Percentiles rank a stretch among this genome's conserved stretches.
Conservation (phyloP, 352 stramenopile genomes). For the Phytophthora cajani region DNA sequence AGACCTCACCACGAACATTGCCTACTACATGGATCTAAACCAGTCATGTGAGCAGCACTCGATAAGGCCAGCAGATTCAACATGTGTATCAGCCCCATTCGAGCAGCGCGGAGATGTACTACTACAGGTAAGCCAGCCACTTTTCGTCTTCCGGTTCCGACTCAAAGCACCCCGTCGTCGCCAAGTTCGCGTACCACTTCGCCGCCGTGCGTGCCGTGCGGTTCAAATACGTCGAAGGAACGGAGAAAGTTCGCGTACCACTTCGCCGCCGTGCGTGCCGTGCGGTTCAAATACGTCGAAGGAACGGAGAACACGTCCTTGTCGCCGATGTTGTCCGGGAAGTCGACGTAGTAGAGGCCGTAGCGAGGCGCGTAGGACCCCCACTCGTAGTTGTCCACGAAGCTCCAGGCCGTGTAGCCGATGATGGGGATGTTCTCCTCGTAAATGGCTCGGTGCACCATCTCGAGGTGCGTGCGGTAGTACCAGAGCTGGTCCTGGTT, state of each 20-base stretch:
- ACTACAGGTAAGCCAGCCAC: constrained; percentile 30
- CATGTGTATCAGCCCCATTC: not conserved
- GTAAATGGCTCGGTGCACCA: constrained; percentile 57
- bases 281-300: constrained; percentile 43
- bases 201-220: constrained; percentile 45
- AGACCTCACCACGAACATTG: too few species aligned
- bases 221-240: constrained; percentile 36
- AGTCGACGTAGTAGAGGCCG: constrained; percentile 71
- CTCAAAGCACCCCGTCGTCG: constrained; percentile 32
- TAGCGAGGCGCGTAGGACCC: constrained; percentile 51
- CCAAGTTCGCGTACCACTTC: constrained; percentile 21
- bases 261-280: constrained; percentile 46
- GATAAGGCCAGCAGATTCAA: too few species aligned
- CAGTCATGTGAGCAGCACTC: too few species aligned
- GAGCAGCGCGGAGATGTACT: not conserved
- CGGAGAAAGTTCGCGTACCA: constrained; percentile 47
- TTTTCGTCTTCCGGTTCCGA: constrained; percentile 35
- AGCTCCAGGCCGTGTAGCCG: constrained; percentile 92
- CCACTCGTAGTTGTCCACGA: constrained; percentile 43
- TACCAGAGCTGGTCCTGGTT: constrained; percentile 71
- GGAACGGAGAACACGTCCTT: constrained; percentile 27
- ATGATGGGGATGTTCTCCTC: constrained; percentile 67
- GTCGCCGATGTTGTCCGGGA: constrained; percentile 46
- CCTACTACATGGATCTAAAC: too few species aligned
- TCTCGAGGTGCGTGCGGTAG: constrained; percentile 53